Evolutionary conservation across 306 rosid genomes (phyloP).

Genomic region (Ormosia semicastrata): DNA sequence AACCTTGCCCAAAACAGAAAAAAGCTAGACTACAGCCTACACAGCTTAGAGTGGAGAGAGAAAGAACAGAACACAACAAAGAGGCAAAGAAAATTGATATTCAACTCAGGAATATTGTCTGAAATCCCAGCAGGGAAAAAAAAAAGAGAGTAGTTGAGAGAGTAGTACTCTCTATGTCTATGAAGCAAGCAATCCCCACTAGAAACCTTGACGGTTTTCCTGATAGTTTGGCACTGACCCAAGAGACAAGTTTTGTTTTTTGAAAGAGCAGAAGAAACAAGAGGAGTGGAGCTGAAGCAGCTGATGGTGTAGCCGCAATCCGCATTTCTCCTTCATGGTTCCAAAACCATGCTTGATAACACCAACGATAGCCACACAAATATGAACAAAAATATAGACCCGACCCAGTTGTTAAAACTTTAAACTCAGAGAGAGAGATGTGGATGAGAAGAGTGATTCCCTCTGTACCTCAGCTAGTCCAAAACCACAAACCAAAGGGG

Average conservation of each 20-base stretch:
- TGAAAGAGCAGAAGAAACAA: slow-evolving; percentile 39
- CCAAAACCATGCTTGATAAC: slow-evolving; percentile 42
- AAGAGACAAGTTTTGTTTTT: slow-evolving; percentile 59
- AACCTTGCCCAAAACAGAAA: neutral
- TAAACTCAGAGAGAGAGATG: slow-evolving; percentile 28
- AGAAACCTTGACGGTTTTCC: slow-evolving; percentile 38
- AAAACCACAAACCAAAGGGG: slow-evolving; percentile 37
- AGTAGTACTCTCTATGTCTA: neutral
- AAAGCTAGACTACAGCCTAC: neutral
- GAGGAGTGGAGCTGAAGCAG: slow-evolving; percentile 28
- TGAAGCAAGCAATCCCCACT: slow-evolving; percentile 23
- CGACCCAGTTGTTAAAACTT: slow-evolving; percentile 19
- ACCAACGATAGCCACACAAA: slow-evolving; percentile 52
- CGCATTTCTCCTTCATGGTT: slow-evolving; percentile 41
- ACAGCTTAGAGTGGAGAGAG: neutral
- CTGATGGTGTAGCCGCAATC: slow-evolving; percentile 32
- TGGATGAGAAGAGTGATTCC: slow-evolving; percentile 19
- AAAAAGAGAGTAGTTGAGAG: neutral
- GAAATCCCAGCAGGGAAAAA: slow-evolving; percentile 21
- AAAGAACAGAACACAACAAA: neutral
- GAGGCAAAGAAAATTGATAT: slow-evolving; percentile 11
- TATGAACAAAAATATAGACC: slow-evolving; percentile 48
- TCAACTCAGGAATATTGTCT: slow-evolving; percentile 22
- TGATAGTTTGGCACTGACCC: slow-evolving; percentile 69
- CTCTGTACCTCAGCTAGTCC: slow-evolving; percentile 40